Base-by-base conservation (phyloP, 75 land plant genomes). In the Gnetum montanum region DNA sequence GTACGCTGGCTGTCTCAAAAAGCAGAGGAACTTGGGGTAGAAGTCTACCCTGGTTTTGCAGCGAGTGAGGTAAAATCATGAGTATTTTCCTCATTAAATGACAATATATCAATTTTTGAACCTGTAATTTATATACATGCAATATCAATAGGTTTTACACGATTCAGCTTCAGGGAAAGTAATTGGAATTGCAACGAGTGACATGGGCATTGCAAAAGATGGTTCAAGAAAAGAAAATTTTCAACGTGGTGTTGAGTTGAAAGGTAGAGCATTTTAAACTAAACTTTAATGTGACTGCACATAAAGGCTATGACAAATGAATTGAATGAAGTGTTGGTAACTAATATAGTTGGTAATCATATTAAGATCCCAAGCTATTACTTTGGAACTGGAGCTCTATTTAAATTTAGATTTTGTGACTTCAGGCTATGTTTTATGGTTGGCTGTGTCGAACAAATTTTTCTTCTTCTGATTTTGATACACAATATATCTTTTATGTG, bases 1-100 rank as follows among this genome's bases (percentile, higher is more conserved):
- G 91, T 94, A 11, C 78, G 91, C 6, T 94, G 98, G 98, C 50
- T 94, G 64, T 94, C 82, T 47, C 38, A 30, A 22, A 90, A 85
- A 67, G 98, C 98, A 38, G 98, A 94, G 70, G 98, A 94, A 41
- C 56, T 85, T 29, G 98, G 98, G 27, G 87, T 89, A 60, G 98
- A 94, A 67, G 82, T 94, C 49, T 94, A 94, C 66, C 98, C 98
- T 16, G 98, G 98, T 40, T 94, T 94, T 90, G 77, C 98, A 66
- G 98, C 96, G 24, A 82, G 85, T 73, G 98, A 94, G 98, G 97
- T 92, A 67, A 15, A 53, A 5, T 25, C 8, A 53, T 34, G n/a
- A 19, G 11, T 22, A 28, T 51, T 0, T 53, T 34, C 23, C n/a
- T n/a, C n/a, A n/a, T 15, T 15, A 10, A 40, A 40, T 10, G 15